These are phyloP conservation scores for Magnolia sinica DNA, from an alignment of 164 flowering plant genomes.

Conservation along the genomic window DNA sequence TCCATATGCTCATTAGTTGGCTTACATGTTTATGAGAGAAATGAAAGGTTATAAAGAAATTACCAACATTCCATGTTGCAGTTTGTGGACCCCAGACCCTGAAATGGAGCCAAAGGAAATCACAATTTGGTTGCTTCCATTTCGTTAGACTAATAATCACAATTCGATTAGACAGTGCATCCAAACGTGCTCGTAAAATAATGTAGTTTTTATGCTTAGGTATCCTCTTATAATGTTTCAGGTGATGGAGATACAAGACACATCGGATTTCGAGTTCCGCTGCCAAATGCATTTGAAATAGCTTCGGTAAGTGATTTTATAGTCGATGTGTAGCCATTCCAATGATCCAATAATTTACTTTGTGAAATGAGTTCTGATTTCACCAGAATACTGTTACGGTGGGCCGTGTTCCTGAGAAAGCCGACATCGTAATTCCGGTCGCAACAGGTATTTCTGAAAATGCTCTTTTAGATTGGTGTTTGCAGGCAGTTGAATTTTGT, in stretches of 20 bases:
- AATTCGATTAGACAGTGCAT: too few species aligned
- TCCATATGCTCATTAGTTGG: neutral
- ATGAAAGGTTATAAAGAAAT: too few species aligned
- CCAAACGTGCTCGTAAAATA: too few species aligned
- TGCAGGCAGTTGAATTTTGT: too few species aligned
- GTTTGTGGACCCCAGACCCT: too few species aligned
- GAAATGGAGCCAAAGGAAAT: too few species aligned
- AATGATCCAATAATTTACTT: neutral
- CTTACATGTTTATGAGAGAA: too few species aligned
- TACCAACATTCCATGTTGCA: too few species aligned
- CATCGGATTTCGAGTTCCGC: conserved; percentile 57
- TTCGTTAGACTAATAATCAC: too few species aligned
- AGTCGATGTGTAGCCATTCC: neutral
- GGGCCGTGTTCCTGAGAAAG: conserved; percentile 80
- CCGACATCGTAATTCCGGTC: conserved; percentile 82
- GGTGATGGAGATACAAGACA: conserved; percentile 89
- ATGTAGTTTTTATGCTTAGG: too few species aligned
- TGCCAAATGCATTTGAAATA: conserved; percentile 75
- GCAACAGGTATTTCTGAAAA: conserved; percentile 63
- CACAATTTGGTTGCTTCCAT: too few species aligned
- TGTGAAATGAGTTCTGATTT: neutral
- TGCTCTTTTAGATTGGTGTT: neutral
- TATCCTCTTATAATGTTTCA: conserved; percentile 6
- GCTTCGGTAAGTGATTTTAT: conserved; percentile 53
- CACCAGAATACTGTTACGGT: conserved; percentile 58